These are phyloP conservation scores for Tricholoma saponaceum DNA, from an alignment of 768 basidiomycete genomes.

Conservation along the genomic window DNA sequence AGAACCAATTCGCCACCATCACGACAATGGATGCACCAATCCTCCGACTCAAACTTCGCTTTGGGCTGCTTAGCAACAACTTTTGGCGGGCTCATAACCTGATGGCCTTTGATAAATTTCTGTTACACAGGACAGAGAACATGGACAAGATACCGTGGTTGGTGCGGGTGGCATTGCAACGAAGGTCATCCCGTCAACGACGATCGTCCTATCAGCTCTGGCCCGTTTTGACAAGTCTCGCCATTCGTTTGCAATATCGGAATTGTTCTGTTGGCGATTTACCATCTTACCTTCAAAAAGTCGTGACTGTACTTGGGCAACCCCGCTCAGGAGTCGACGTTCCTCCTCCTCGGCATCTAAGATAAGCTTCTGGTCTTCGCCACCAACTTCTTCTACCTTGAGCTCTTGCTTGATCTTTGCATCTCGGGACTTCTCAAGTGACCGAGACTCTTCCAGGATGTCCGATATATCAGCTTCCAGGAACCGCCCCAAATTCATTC, in stretches of 20 bases:
- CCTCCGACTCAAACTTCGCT: conserved; percentile 45
- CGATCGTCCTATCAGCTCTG: conserved; percentile 34
- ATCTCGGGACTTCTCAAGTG: conserved; percentile 37
- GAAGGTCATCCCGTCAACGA: conserved; percentile 25
- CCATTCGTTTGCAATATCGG: conserved; percentile 45
- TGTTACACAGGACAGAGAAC: background rate
- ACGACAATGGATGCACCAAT: conserved; percentile 55
- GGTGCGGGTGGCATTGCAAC: conserved; percentile 12
- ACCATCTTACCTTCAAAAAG: conserved; percentile 54
- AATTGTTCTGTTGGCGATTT: conserved; percentile 28
- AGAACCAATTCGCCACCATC: conserved; percentile 53
- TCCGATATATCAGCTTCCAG: conserved; percentile 37
- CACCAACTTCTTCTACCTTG: conserved; percentile 10
- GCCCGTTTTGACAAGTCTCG: conserved; percentile 41
- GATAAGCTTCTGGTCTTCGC: conserved; percentile 21
- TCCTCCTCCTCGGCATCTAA: conserved; percentile 53
- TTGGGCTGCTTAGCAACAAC: conserved; percentile 22
- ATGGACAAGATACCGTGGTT: background rate
- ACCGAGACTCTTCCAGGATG: conserved; percentile 43
- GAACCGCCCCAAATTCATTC: conserved; percentile 41
- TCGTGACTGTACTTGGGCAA: conserved; percentile 55
- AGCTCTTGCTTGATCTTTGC: conserved; percentile 42
- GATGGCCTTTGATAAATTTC: conserved; percentile 1
- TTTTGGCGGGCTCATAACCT: background rate
- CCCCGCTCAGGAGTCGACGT: conserved; percentile 41